Evolutionary conservation across 352 stramenopile genomes (phyloP).

Genomic region (Globisporangium mamillatum): DNA sequence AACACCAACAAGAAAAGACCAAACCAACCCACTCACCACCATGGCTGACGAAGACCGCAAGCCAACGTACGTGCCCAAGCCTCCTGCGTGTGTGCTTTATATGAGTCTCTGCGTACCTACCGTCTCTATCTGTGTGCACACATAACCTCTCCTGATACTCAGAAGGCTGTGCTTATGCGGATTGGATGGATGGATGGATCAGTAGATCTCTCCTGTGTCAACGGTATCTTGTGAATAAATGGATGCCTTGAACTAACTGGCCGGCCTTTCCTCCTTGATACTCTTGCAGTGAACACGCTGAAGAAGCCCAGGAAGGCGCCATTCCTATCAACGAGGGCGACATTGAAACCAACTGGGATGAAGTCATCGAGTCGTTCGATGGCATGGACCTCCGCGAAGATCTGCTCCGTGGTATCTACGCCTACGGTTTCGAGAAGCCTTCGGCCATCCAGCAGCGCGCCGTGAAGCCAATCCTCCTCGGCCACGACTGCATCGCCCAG

Average conservation of each 20-base stretch:
- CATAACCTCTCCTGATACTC: neutral
- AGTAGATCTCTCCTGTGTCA: neutral
- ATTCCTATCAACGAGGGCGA: constrained; percentile 89
- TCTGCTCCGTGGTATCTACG: constrained; percentile 99
- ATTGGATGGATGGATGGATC: neutral
- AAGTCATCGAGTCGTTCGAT: constrained; percentile 98
- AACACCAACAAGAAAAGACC: constrained; percentile 21
- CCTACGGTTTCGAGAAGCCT: constrained; percentile 99
- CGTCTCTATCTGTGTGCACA: neutral
- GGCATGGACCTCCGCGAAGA: constrained; percentile 98
- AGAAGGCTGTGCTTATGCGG: neutral
- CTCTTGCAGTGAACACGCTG: constrained; percentile 41
- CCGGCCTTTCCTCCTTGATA: neutral
- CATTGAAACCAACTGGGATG: constrained; percentile 98
- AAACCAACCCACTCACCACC: constrained; percentile 25
- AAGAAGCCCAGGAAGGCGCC: constrained; percentile 67
- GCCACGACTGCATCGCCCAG: constrained; percentile 98
- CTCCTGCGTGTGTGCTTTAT: neutral
- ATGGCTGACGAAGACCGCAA: constrained; percentile 86
- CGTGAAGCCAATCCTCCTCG: constrained; percentile 98
- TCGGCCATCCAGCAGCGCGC: constrained; percentile 99
- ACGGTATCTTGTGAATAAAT: constrained; percentile 3
- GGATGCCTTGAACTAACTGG: neutral
- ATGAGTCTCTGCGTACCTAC: constrained; percentile 7
- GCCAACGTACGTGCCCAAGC: constrained; percentile 39